Base-by-base conservation (phyloP, 176 grass and related monocot genomes). In the Zoysia japonica region DNA sequence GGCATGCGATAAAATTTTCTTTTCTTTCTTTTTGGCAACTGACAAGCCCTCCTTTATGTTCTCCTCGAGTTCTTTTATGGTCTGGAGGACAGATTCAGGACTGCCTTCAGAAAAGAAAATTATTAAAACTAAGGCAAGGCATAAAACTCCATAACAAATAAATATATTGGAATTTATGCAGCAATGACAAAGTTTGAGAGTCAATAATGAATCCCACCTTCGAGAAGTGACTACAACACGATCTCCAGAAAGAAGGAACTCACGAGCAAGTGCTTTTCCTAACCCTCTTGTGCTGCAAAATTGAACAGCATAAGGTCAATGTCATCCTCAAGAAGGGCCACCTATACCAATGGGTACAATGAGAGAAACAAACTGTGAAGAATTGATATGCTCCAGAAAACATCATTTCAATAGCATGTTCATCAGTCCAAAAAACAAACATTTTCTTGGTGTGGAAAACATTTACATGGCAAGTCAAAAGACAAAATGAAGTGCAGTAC, bases 211-310 rank as follows among this genome's bases (percentile, higher is more conserved):
- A 60, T 66, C 80, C 78, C 65, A 99, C 96, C 92, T 99, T 78
- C 96, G 90, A 9, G 96, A 99, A 77, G 92, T 78, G 87, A 99
- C 56, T 40, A 99, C 96, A 91, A 99, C 92, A 69, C 12, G 90
- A 62, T 99, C 92, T 78, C 96, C 96, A 76, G 96, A 91, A 81
- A 99, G 96, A 93, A 99, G 96, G 84, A 99, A 99, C 68, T 99
- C 96, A 61, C 96, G 92, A 68, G 92, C 92, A 85, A 99, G 90
- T 72, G 96, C 96, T 87, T 99, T 99, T 47, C 96, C 96, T 86
- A 99, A 87, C 35, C 96, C 96, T 78, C 96, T 91, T 70, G 96
- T 95, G 82, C 96, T 99, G 90, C 48, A 82, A 69, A 84, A 71
- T 86, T 47, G 6, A 78, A 66, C 53, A 83, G 20, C 48, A 10